Base-by-base conservation (phyloP, 495 filamentous ascomycete genomes). In the Aspergillus egyptiacus region DNA sequence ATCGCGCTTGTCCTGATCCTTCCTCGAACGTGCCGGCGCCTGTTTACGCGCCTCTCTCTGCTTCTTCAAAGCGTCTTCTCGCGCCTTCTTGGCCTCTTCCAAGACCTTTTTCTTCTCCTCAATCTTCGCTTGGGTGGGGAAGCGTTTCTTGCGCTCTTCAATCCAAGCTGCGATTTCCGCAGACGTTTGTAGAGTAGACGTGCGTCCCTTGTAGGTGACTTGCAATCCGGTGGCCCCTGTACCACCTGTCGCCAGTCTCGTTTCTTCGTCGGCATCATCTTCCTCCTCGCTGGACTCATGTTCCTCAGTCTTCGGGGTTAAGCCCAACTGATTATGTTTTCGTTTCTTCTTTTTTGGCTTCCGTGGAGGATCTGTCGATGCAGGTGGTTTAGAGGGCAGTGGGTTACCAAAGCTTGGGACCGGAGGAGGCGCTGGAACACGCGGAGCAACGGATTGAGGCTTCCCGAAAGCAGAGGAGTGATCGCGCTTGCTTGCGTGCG, bases 101-200 rank as follows among this genome's bases (percentile, higher is more conserved):
- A 59, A 57, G n/a, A 58, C 67, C 46, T 72, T 69, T 43, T 73
- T 72, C 51, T 63, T 75, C 39, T 75, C 69, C 22, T 75, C 73
- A 17, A 73, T 55, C 35, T 83, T 78, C 45, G 79, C 78, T 62
- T 80, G 76, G 0, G 89, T 95, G 3, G 90, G 90, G 60, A 75
- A 96, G 14, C 80, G 80, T 55, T 82, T 84, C 57, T 77, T 83
- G 18, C 90, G 81, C 61, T 93, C 88, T 32, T 79, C 81, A 46
- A 94, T 81, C 86, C 87, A 96, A 15, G 81, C 79, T 10, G 78
- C 76, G 46, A 95, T 75, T 47, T 94, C 89, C n/a, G 78, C 68
- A 3, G 76, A 61, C 64, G 79, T 62, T 70, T 85, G 67, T 33
- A 71, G 51, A 0, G 56, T 73, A 4, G 70, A 58, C 1, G 69